Evolutionary conservation across 2,329 filamentous ascomycete genomes (phyloP).

Genomic region (Aplosporella prunicola): DNA sequence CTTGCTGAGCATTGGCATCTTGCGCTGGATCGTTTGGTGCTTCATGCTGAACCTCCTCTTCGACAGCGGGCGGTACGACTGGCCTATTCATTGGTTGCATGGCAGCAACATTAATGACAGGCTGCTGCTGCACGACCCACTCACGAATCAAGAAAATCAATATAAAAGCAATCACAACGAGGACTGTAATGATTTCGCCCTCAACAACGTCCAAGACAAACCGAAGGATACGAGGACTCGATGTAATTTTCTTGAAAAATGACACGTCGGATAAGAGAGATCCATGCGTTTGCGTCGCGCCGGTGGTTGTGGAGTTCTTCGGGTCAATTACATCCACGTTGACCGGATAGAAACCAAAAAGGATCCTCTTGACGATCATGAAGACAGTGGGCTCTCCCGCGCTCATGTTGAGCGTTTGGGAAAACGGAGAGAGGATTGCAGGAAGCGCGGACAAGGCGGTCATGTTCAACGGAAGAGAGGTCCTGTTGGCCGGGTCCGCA

Average conservation of each 20-base stretch:
- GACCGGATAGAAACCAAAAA: constrained; percentile 21
- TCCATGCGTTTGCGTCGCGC: constrained; percentile 19
- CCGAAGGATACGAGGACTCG: constrained; percentile 63
- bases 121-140: constrained; percentile 97
- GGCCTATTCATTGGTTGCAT: constrained; percentile 21
- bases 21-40: constrained; percentile 19
- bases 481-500: constrained; percentile 14
- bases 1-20: constrained; percentile 13
- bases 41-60: constrained; percentile 11
- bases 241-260: constrained; percentile 49
- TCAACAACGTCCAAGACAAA: constrained; percentile 76
- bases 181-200: constrained; percentile 83
- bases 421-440: constrained; percentile 26
- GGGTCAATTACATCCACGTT: too few relatives aligned
- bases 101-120: constrained; percentile 68
- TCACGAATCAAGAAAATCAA: constrained; percentile 93
- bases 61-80: constrained; percentile 1
- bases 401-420: constrained; percentile 34
- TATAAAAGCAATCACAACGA: constrained; percentile 90
- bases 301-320: too few relatives aligned
- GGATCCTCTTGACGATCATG: constrained; percentile 36
- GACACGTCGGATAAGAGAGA: constrained; percentile 48
- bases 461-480: constrained; percentile 13
- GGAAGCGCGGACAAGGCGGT: constrained; percentile 15
- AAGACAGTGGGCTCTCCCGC: constrained; percentile 37